Conservation (phyloP, 306 rosid species). For the Trifolium pratense region DNA sequence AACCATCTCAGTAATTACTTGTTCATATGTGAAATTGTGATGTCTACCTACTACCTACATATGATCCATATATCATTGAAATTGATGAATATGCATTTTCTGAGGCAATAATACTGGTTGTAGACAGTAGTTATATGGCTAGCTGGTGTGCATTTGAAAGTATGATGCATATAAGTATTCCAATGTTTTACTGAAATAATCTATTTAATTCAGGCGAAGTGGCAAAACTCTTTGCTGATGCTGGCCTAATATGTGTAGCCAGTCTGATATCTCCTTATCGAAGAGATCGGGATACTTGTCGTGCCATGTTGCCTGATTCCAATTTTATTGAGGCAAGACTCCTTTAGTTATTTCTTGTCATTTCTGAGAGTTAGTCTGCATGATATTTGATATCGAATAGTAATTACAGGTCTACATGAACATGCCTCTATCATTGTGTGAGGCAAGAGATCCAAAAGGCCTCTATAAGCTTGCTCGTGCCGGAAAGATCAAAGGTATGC, state of each 20-base stretch:
- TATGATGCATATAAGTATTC: neutral
- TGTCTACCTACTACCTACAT: neutral
- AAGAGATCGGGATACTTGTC: slow-evolving; percentile 74
- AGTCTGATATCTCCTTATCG: slow-evolving; percentile 86
- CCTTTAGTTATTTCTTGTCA: slow-evolving; percentile 12
- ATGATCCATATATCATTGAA: slow-evolving; percentile 4
- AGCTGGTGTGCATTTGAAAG: slow-evolving; percentile 7
- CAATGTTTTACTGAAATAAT: slow-evolving; percentile 36
- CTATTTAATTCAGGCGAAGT: slow-evolving; percentile 67
- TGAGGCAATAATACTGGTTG: neutral
- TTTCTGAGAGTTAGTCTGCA: slow-evolving; percentile 32
- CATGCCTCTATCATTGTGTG: slow-evolving; percentile 79
- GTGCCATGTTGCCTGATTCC: slow-evolving; percentile 65
- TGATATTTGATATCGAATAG: slow-evolving; percentile 37
- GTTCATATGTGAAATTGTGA: neutral
- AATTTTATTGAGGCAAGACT: slow-evolving; percentile 77
- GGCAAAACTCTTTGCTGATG: slow-evolving; percentile 81
- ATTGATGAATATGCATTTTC: neutral
- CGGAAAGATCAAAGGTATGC: slow-evolving; percentile 79
- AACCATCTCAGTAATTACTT: too few relatives aligned
- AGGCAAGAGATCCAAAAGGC: slow-evolving; percentile 83
- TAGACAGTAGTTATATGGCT: slow-evolving; percentile 27
- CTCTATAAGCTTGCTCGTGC: slow-evolving; percentile 93
- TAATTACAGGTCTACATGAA: slow-evolving; percentile 78
- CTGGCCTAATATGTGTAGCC: slow-evolving; percentile 77